Evolutionary conservation across 164 flowering plant species (phyloP).

Genomic region (Houttuynia cordata): DNA sequence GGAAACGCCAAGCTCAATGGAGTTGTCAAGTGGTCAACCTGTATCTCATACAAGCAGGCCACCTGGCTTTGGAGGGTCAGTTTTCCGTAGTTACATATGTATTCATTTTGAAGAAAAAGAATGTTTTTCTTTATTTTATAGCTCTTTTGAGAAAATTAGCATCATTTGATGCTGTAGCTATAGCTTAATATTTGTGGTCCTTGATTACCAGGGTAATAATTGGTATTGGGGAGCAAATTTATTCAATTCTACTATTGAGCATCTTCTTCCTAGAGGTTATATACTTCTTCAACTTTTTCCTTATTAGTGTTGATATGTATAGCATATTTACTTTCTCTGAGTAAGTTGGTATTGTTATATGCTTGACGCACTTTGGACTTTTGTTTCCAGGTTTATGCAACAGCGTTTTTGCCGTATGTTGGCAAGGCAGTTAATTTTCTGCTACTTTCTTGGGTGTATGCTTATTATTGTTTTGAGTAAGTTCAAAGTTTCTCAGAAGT

Average conservation of each 20-base stretch:
- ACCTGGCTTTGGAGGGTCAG: slow-evolving; percentile 69
- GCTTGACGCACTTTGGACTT: not conserved
- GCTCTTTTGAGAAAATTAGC: not conserved
- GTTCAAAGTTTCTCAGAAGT: slow-evolving; percentile 10
- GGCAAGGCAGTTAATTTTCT: slow-evolving; percentile 79
- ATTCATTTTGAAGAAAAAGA: slow-evolving; percentile 1
- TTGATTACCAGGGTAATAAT: slow-evolving; percentile 44
- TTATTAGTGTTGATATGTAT: not conserved
- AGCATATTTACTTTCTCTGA: not conserved
- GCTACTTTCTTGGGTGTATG: slow-evolving; percentile 94
- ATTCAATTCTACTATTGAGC: slow-evolving; percentile 59
- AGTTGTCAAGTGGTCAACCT: slow-evolving; percentile 18
- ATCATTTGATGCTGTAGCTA: not conserved
- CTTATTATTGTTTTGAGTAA: slow-evolving; percentile 93
- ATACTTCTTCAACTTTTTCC: slow-evolving; percentile 1
- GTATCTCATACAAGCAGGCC: slow-evolving; percentile 26
- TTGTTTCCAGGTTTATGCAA: slow-evolving; percentile 50
- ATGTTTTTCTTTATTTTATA: not conserved
- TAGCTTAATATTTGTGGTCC: slow-evolving; percentile 1
- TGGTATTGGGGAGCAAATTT: slow-evolving; percentile 68
- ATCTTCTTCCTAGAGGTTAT: slow-evolving; percentile 78
- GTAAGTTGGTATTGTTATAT: not conserved
- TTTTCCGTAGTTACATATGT: slow-evolving; percentile 2
- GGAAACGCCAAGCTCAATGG: slow-evolving; percentile 17
- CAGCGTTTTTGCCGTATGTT: slow-evolving; percentile 61